A percentile compares a stretch with the other conserved stretches of the same genome.
phyloP scores from a whole-genome alignment of 2,329 filamentous ascomycete species.

The Epicoccum nigrum region DNA sequence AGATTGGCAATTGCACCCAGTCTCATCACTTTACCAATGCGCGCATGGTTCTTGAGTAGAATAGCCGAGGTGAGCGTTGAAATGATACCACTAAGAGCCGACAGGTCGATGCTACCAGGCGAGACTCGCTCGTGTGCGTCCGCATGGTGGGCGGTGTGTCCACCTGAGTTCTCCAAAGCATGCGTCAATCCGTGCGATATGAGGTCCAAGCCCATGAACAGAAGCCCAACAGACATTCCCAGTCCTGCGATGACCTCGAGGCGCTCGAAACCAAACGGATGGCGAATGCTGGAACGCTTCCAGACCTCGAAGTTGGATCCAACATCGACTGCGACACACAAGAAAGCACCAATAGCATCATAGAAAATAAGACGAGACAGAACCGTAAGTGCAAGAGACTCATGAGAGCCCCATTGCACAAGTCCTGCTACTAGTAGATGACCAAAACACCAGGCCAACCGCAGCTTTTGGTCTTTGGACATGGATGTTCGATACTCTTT shows the following conservation, averaged over 20 bases:
- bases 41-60: slow-evolving; percentile 84
- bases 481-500: slow-evolving; percentile 89
- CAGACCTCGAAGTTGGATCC: slow-evolving; percentile 97
- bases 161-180: slow-evolving; percentile 75
- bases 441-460: slow-evolving; percentile 87
- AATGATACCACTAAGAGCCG: slow-evolving; percentile 78
- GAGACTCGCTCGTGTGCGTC: slow-evolving; percentile 71
- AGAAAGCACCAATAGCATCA: slow-evolving; percentile 87
- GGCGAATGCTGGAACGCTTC: slow-evolving; percentile 88
- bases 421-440: slow-evolving; percentile 83
- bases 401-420: slow-evolving; percentile 83
- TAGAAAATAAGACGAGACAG: slow-evolving; percentile 94
- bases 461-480: slow-evolving; percentile 82
- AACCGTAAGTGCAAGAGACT: slow-evolving; percentile 88
- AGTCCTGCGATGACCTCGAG: slow-evolving; percentile 95
- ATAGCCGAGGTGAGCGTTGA: slow-evolving; percentile 87
- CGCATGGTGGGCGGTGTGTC: slow-evolving; percentile 75
- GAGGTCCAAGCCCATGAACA: slow-evolving; percentile 97
- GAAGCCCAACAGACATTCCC: slow-evolving; percentile 90
- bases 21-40: slow-evolving; percentile 90
- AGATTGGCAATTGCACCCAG: slow-evolving; percentile 82
- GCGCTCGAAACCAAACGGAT: slow-evolving; percentile 90
- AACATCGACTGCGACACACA: slow-evolving; percentile 92
- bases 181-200: slow-evolving; percentile 94
- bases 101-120: slow-evolving; percentile 78